These are phyloP conservation scores for Candida manassasensis DNA, from an alignment of 805 yeast species.

Conservation along the genomic window DNA sequence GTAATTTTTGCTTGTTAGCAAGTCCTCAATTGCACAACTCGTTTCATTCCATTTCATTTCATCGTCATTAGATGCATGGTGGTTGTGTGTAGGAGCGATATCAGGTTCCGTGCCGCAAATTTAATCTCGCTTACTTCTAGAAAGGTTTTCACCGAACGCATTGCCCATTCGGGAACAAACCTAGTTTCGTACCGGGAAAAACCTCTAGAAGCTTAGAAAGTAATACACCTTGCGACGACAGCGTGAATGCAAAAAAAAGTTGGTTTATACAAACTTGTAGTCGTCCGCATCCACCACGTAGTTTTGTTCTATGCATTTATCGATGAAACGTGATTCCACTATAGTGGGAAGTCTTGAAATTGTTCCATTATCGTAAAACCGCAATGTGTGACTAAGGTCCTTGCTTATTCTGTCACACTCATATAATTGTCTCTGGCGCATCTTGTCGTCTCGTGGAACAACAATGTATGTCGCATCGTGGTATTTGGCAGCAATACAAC, in stretches of 20 bases:
- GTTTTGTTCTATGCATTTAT: slow-evolving; percentile 20
- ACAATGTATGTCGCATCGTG: slow-evolving; percentile 9
- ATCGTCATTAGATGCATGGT: too few relatives aligned
- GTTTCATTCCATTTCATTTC: too few relatives aligned
- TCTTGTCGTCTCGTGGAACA: slow-evolving; percentile 9
- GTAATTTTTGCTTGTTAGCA: not conserved
- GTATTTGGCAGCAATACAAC: slow-evolving; percentile 14
- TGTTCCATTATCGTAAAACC: slow-evolving; percentile 11
- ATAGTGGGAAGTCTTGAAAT: slow-evolving; percentile 27
- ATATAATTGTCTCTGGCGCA: slow-evolving; percentile 2
- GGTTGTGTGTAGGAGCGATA: too few relatives aligned
- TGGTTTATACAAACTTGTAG: slow-evolving; percentile 11
- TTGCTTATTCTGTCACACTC: slow-evolving; percentile 14
- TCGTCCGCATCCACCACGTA: slow-evolving; percentile 28
- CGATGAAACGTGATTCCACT: slow-evolving; percentile 30
- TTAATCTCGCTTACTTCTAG: too few relatives aligned
- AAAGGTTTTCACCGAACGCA: too few relatives aligned
- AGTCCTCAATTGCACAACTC: not conserved
- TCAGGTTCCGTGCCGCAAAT: too few relatives aligned
- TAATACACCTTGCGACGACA: too few relatives aligned
- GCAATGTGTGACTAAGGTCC: slow-evolving; percentile 10
- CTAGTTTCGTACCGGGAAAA: too few relatives aligned
- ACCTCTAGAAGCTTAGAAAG: too few relatives aligned
- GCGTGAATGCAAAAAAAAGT: too few relatives aligned
- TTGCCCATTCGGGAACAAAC: too few relatives aligned